Evolutionary conservation across 352 stramenopile genomes (phyloP).

Genomic region (Phytophthora europaea): DNA sequence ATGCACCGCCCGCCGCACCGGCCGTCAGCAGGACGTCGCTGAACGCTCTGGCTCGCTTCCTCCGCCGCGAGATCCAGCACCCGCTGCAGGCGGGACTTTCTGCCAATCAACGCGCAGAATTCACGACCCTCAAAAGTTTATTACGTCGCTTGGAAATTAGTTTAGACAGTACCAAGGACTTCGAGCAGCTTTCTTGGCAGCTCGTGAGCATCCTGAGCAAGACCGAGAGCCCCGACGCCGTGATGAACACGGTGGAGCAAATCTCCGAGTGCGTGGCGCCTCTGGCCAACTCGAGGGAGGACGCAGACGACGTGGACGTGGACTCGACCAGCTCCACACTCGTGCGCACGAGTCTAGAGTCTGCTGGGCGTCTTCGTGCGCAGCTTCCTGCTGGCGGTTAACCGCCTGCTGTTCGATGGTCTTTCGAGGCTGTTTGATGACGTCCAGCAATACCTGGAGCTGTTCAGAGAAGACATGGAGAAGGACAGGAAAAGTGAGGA

Average conservation of each 20-base stretch:
- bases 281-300: conserved; percentile 32
- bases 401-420: conserved; percentile 74
- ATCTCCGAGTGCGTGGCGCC: conserved; percentile 71
- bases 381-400: conserved; percentile 67
- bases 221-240: conserved; percentile 72
- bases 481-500: conserved; percentile 26
- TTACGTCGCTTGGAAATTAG: conserved; percentile 56
- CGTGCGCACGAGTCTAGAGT: conserved; percentile 62
- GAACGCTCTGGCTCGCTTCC: conserved; percentile 60
- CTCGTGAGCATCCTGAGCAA: conserved; percentile 61
- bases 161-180: conserved; percentile 49
- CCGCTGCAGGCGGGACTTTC: conserved; percentile 22
- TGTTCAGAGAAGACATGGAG: conserved; percentile 50
- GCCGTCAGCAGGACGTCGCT: conserved; percentile 47
- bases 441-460: conserved; percentile 59
- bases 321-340: conserved; percentile 65
- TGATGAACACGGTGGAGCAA: conserved; percentile 73
- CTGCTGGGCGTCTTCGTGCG: conserved; percentile 79
- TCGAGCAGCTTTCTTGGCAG: conserved; percentile 52
- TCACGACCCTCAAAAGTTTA: conserved; percentile 51
- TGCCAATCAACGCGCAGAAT: conserved; percentile 13
- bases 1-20: background rate
- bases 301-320: conserved; percentile 24
- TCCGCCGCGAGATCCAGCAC: conserved; percentile 65
- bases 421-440: conserved; percentile 77